A percentile compares a stretch with the other conserved stretches of the same genome.
Conservation (phyloP, 148 eudicot genomes). For the Fallopia convolvulus region DNA sequence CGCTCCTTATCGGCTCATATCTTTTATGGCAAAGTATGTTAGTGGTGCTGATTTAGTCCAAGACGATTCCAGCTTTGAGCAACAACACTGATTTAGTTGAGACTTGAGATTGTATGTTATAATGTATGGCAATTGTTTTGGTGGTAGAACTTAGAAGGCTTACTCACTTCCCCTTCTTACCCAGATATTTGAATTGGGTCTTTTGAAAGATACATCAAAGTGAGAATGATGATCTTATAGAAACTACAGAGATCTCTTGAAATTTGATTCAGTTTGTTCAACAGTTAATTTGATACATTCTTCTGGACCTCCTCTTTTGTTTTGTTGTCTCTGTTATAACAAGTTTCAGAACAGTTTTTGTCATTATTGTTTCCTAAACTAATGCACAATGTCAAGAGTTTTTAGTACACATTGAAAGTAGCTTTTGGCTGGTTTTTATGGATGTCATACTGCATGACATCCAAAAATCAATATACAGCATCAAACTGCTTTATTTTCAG, state of each 20-base stretch:
- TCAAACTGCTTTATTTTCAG: too few species aligned
- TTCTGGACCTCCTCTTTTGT: not conserved
- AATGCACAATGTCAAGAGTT: not conserved
- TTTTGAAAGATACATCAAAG: not conserved
- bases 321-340: not conserved
- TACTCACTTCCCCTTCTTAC: not conserved
- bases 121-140: not conserved
- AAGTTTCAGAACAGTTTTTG: not conserved
- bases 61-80: constrained; percentile 19
- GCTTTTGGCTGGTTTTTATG: not conserved
- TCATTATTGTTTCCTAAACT: not conserved
- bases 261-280: not conserved
- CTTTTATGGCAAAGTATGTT: constrained; percentile 74
- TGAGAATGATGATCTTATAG: constrained; percentile 4
- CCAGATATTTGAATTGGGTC: not conserved
- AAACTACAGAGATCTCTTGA: not conserved
- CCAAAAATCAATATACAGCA: too few species aligned
- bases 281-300: not conserved
- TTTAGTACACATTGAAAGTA: not conserved
- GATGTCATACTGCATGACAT: too few species aligned
- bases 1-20: constrained; percentile 88
- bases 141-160: constrained; percentile 8
- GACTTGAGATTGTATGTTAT: not conserved
- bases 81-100: not conserved
- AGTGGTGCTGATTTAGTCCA: constrained; percentile 87